Evolutionary conservation across 805 yeast genomes (phyloP).

Genomic region (Torulaspora franciscae): DNA sequence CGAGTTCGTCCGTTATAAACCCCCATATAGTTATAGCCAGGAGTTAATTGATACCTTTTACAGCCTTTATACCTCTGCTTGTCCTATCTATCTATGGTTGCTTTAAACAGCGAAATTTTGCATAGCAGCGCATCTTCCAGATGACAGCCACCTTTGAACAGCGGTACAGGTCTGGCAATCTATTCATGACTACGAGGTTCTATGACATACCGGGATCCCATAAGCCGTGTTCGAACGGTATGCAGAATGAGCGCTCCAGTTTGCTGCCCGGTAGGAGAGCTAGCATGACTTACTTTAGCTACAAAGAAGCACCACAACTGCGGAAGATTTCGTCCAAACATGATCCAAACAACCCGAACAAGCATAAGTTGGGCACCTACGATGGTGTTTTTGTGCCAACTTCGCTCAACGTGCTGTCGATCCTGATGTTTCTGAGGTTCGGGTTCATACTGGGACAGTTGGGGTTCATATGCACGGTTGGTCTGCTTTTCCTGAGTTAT

Average conservation of each 20-base stretch:
- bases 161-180: background rate
- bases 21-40: background rate
- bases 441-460: slow-evolving; percentile 94
- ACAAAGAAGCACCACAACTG: slow-evolving; percentile 25
- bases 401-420: slow-evolving; percentile 83
- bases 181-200: slow-evolving; percentile 27
- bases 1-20: slow-evolving; percentile 4
- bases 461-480: slow-evolving; percentile 76
- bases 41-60: background rate
- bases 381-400: slow-evolving; percentile 94
- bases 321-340: slow-evolving; percentile 28
- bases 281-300: slow-evolving; percentile 31
- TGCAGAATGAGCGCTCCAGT: slow-evolving; percentile 24
- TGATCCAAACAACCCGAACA: slow-evolving; percentile 34
- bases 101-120: too few relatives aligned
- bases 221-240: slow-evolving; percentile 21
- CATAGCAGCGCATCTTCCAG: background rate
- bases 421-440: slow-evolving; percentile 89
- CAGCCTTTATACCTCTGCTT: background rate
- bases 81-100: too few relatives aligned
- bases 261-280: slow-evolving; percentile 20
- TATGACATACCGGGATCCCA: slow-evolving; percentile 36
- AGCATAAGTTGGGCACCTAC: slow-evolving; percentile 65
- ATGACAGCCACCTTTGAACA: slow-evolving; percentile 1
- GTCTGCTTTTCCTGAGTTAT: slow-evolving; percentile 67